Evolutionary conservation across 2,329 filamentous ascomycete genomes (phyloP).

Genomic region (Fusarium lateritium): DNA sequence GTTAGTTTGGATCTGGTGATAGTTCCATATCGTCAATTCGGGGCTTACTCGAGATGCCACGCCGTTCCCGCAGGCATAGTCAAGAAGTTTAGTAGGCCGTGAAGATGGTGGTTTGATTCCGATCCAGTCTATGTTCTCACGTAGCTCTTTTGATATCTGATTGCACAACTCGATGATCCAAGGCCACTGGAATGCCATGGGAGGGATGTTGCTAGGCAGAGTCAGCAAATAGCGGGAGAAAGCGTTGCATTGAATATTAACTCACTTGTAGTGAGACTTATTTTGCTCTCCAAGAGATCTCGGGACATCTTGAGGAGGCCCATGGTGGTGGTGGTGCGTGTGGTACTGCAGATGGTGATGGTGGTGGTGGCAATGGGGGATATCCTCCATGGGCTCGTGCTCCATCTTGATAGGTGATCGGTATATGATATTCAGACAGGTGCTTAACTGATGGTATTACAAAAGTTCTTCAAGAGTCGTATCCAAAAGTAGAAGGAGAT

Average conservation of each 20-base stretch:
- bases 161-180: slow-evolving; percentile 47
- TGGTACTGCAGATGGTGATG: slow-evolving; percentile 45
- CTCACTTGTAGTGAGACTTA: slow-evolving; percentile 50
- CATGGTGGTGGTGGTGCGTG: slow-evolving; percentile 44
- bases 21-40: rapidly evolving
- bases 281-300: slow-evolving; percentile 45
- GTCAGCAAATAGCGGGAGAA: not conserved
- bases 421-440: not conserved
- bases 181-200: slow-evolving; percentile 36
- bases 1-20: slow-evolving; percentile 10
- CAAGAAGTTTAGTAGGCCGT: slow-evolving; percentile 44
- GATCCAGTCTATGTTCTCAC: slow-evolving; percentile 48
- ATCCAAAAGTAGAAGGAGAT: not conserved
- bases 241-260: rapidly evolving
- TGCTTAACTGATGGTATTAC: not conserved
- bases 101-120: slow-evolving; percentile 27
- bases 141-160: slow-evolving; percentile 48
- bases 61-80: slow-evolving; percentile 54
- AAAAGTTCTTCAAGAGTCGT: not conserved
- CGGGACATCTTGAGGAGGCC: slow-evolving; percentile 24
- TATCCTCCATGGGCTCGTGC: slow-evolving; percentile 16
- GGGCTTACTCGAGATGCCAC: slow-evolving; percentile 49
- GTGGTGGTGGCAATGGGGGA: slow-evolving; percentile 36
- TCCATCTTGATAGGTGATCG: slow-evolving; percentile 12
- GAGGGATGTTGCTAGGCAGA: slow-evolving; percentile 34